Evolutionary conservation across 2,329 filamentous ascomycete genomes (phyloP).

Genomic region (Epichloe scottii): DNA sequence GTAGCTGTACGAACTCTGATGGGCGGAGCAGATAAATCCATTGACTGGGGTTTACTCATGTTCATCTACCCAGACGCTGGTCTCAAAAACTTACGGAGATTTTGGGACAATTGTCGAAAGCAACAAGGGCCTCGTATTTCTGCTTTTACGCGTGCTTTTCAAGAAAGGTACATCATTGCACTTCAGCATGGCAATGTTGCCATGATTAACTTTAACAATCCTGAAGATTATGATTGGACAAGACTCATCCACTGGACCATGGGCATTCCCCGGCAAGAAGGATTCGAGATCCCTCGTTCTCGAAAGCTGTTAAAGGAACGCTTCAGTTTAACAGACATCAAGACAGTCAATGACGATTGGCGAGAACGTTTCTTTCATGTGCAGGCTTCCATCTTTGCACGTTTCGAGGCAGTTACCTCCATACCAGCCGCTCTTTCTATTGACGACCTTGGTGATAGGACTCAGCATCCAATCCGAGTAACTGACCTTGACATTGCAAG

Average conservation of each 20-base stretch:
- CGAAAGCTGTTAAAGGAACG: constrained; percentile 30
- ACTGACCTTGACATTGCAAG: constrained; percentile 31
- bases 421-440: constrained; percentile 30
- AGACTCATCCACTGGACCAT: constrained; percentile 54
- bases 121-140: constrained; percentile 40
- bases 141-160: constrained; percentile 46
- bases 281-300: constrained; percentile 35
- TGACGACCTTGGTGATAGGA: constrained; percentile 6
- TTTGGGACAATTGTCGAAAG: constrained; percentile 41
- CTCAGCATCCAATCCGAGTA: constrained; percentile 6
- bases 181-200: constrained; percentile 52
- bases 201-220: constrained; percentile 49
- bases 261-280: constrained; percentile 33
- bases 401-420: constrained; percentile 41
- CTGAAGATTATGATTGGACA: constrained; percentile 56
- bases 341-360: constrained; percentile 29
- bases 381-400: constrained; percentile 41
- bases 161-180: constrained; percentile 50
- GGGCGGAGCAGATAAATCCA: constrained; percentile 44
- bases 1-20: constrained; percentile 44
- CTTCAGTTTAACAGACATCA: constrained; percentile 27
- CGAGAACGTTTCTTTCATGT: constrained; percentile 44
- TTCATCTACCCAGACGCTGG: constrained; percentile 42
- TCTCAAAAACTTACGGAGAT: constrained; percentile 37
- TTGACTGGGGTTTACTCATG: constrained; percentile 49